A percentile compares a stretch with the other conserved stretches of the same genome.
phyloP scores from a whole-genome alignment of 331 rosid species.

The Acacia concinna region DNA sequence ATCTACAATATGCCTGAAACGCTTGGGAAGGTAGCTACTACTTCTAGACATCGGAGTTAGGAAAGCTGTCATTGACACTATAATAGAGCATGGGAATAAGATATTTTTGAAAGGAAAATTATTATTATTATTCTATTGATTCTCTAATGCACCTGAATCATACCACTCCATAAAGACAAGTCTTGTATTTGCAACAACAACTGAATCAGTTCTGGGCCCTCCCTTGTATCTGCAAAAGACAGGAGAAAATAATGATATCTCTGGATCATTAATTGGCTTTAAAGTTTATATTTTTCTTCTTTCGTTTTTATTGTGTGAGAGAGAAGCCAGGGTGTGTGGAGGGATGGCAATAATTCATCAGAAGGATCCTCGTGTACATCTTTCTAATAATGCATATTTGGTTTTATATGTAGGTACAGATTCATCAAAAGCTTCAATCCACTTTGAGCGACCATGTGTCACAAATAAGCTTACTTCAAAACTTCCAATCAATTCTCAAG shows the following conservation, averaged over 20 bases:
- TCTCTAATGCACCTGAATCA: slow-evolving; percentile 14
- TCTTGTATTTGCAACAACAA: slow-evolving; percentile 20
- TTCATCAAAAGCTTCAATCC: not conserved
- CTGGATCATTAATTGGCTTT: not conserved
- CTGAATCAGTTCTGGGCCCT: slow-evolving; percentile 41
- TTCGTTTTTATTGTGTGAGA: not conserved
- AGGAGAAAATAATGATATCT: slow-evolving; percentile 3
- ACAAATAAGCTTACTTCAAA: not conserved
- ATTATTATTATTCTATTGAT: not conserved
- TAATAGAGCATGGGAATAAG: slow-evolving; percentile 20
- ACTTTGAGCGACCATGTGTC: slow-evolving; percentile 12
- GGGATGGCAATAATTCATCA: slow-evolving; percentile 15
- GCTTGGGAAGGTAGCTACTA: not conserved
- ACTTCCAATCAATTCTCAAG: not conserved
- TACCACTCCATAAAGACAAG: slow-evolving; percentile 38
- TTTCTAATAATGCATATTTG: slow-evolving; percentile 18
- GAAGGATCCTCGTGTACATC: slow-evolving; percentile 20
- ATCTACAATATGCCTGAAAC: not conserved
- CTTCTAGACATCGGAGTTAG: not conserved
- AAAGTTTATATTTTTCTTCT: not conserved
- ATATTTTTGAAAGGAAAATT: slow-evolving; percentile 12
- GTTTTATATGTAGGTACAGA: not conserved
- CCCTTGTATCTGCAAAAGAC: slow-evolving; percentile 7
- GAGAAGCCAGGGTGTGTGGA: slow-evolving; percentile 22
- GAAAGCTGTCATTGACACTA: not conserved